Base-by-base conservation (phyloP, 2,329 filamentous ascomycete genomes). In the Aureobasidium sp. region DNA sequence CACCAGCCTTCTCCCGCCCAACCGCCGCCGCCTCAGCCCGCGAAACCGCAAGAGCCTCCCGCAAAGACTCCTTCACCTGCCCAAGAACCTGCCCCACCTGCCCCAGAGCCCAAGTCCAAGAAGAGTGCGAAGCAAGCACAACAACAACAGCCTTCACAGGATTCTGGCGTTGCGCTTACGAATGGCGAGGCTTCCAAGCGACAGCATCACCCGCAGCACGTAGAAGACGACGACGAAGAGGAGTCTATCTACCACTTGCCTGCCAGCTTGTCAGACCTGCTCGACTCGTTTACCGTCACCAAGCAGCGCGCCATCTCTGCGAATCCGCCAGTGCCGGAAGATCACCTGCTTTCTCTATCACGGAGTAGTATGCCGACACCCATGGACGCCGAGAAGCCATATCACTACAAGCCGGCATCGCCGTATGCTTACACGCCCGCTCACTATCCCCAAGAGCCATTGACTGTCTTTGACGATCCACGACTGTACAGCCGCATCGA, bases 161-260 rank as follows among this genome's bases (percentile, higher is more conserved):
- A 68, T 40, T 68, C 65, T 32, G 65, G 63, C 30, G 62, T 67
- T 12, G 61, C 68, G 19, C 58, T 74, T 19, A 74, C 75, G 5
- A 81, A 83, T 58, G 78, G 79, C 21, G 76, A 80, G 47, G 56
- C 66, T 16, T 68, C 68, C 11, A 74, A 75, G 61, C 72, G 71
- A n/a, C 37, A 40, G 12, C 38, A 40, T 10, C 48, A 40, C 22
- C 19, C 24, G 3, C 48, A 50, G 35, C 47, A 39, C 21, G 27
- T 25, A 22, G 74, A 76, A 27, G 62, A 63, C 8, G 61, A 71
- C n/a, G 74, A 77, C 53, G 71, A 72, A 17, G 84, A 88, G 56
- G 88, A 96, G 70, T 93, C 87, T 11, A 86, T 96, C 61, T 98
- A 91, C 68, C 90, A 97, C 68, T 79, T 98, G 32, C 93, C 93